Evolutionary conservation across 306 rosid species (phyloP).

Genomic region (barrel medic (Medicago truncatula)): DNA sequence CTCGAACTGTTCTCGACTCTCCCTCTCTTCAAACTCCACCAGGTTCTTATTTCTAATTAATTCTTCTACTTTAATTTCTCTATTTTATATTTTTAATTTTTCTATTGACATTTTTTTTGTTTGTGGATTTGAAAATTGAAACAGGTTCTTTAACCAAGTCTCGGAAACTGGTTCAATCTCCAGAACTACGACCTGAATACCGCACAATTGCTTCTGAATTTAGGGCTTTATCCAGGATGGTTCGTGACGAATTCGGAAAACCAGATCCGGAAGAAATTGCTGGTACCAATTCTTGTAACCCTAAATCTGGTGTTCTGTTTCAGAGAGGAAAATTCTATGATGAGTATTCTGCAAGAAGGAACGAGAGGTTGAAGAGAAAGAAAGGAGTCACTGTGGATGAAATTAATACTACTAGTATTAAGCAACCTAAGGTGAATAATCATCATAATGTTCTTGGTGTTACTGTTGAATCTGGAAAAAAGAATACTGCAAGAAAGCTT

Average conservation of each 20-base stretch:
- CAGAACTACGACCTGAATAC: constrained; percentile 68
- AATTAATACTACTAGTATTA: constrained; percentile 8
- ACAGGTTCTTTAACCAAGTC: constrained; percentile 73
- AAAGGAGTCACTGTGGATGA: constrained; percentile 47
- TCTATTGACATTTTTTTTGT: background rate
- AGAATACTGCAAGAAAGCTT: constrained; percentile 59
- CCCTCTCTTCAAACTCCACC: constrained; percentile 67
- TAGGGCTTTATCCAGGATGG: constrained; percentile 64
- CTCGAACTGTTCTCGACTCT: constrained; percentile 48
- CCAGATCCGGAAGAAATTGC: constrained; percentile 19
- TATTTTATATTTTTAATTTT: background rate
- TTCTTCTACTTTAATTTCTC: background rate
- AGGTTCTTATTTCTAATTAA: constrained; percentile 41
- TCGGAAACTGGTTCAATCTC: constrained; percentile 45
- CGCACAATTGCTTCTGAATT: constrained; percentile 74
- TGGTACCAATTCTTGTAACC: constrained; percentile 6
- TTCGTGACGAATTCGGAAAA: constrained; percentile 55
- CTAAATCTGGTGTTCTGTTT: constrained; percentile 43
- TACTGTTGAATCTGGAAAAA: constrained; percentile 71
- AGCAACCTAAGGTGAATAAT: constrained; percentile 4
- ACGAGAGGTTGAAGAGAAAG: constrained; percentile 84
- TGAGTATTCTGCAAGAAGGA: constrained; percentile 83
- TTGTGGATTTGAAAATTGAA: background rate
- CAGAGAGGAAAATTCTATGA: constrained; percentile 85
- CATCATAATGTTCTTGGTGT: constrained; percentile 62